Percentiles rank a stretch among this genome's conserved stretches.
Evolutionary conservation across 2,329 filamentous ascomycete species (phyloP).

Genomic region (Calonectria fujianensis): DNA sequence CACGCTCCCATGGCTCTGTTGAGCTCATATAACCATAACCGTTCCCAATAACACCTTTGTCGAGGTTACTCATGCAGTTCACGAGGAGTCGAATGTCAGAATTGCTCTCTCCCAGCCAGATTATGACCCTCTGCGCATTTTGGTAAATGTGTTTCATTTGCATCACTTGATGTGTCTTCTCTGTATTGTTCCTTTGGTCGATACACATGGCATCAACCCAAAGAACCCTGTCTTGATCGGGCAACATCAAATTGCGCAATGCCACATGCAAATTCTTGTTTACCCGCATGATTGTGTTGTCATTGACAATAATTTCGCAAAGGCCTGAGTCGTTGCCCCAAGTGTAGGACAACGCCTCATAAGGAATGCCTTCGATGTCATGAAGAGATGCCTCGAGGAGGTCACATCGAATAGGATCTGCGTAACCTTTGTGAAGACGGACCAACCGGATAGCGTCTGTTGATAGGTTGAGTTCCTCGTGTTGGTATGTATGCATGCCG

Average conservation of each 20-base stretch:
- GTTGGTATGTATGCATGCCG: not conserved
- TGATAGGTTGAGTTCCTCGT: not conserved
- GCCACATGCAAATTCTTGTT: not conserved
- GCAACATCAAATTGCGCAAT: not conserved
- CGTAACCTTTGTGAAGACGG: not conserved
- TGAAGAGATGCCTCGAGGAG: not conserved
- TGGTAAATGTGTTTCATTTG: not conserved
- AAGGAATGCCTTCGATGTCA: not conserved
- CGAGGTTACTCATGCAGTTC: not conserved
- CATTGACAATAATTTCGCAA: not conserved
- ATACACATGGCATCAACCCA: slow-evolving; percentile 15
- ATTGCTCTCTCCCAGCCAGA: not conserved
- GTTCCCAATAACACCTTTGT: not conserved
- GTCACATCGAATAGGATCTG: not conserved
- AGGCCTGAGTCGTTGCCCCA: not conserved
- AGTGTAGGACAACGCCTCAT: slow-evolving; percentile 4
- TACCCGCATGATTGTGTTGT: not conserved
- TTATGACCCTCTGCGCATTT: not conserved
- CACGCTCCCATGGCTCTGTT: not conserved
- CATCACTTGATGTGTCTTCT: not conserved
- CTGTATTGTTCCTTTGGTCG: not conserved
- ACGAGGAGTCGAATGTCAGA: not conserved
- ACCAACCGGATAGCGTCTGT: not conserved
- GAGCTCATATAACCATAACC: not conserved
- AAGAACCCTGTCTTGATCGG: not conserved